phyloP scores from a whole-genome alignment of 805 yeast genomes.

The Nakazawaea sp. region DNA sequence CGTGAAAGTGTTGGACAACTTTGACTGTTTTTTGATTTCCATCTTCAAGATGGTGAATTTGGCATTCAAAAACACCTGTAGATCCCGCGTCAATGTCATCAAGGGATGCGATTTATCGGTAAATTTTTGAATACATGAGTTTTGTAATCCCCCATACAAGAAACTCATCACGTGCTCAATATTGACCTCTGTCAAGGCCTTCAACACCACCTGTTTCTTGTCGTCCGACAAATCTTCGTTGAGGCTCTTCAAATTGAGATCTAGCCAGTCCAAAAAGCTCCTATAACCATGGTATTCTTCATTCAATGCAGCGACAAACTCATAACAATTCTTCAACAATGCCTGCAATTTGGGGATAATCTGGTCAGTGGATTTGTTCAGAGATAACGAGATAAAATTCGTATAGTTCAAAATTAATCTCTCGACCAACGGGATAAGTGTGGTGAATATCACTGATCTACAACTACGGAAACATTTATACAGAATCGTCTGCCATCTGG shows the following conservation, averaged over 20 bases:
- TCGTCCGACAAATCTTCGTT: conserved; percentile 29
- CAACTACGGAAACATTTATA: conserved; percentile 42
- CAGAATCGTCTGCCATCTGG: conserved; percentile 46
- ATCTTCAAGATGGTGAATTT: conserved; percentile 10
- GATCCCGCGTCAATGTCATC: conserved; percentile 10
- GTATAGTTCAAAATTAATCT: conserved; percentile 43
- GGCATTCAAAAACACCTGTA: conserved; percentile 11
- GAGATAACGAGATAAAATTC: conserved; percentile 14
- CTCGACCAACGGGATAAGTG: conserved; percentile 50
- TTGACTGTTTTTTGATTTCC: conserved; percentile 5
- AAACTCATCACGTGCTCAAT: conserved; percentile 25
- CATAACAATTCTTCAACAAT: conserved; percentile 27
- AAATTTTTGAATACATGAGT: background rate
- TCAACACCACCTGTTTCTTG: conserved; percentile 7
- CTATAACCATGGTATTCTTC: conserved; percentile 39
- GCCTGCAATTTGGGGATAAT: conserved; percentile 15
- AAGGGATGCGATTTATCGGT: background rate
- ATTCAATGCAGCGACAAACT: conserved; percentile 34
- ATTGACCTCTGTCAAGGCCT: conserved; percentile 10
- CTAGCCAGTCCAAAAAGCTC: conserved; percentile 38
- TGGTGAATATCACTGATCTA: conserved; percentile 39
- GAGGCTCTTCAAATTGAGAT: conserved; percentile 27
- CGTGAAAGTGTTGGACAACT: background rate
- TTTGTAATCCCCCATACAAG: conserved; percentile 15
- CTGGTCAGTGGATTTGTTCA: conserved; percentile 15